Conservation (phyloP, 768 basidiomycete genomes). For the Gloeophyllum trabeum region DNA sequence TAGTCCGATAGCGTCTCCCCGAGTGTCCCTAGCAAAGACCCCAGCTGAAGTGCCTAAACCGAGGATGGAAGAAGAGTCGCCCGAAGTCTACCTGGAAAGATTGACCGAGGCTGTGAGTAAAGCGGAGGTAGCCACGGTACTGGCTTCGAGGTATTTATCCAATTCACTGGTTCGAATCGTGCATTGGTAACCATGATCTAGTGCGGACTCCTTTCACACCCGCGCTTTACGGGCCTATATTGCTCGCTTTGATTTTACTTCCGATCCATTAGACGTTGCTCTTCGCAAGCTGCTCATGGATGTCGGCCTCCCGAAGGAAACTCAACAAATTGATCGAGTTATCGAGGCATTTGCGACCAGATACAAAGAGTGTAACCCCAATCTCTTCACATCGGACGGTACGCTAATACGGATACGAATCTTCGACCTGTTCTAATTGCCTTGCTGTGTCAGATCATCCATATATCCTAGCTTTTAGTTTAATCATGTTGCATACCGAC, state of each 20-base stretch:
- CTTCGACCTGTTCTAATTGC: background rate
- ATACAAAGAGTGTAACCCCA: constrained; percentile 77
- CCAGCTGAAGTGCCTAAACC: constrained; percentile 40
- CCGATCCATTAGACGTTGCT: constrained; percentile 84
- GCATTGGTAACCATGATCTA: no score
- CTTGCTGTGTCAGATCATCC: constrained; percentile 59
- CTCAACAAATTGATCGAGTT: constrained; percentile 96
- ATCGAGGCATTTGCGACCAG: constrained; percentile 89
- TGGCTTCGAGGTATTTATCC: constrained; percentile 90
- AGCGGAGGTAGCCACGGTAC: constrained; percentile 66
- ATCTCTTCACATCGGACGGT: constrained; percentile 73
- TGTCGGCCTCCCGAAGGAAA: constrained; percentile 85
- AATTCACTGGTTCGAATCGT: no score
- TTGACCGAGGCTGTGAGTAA: constrained; percentile 56
- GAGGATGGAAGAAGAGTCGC: constrained; percentile 45
- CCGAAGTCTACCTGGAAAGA: constrained; percentile 57
- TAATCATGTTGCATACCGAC: constrained; percentile 98
- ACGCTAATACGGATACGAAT: constrained; percentile 7
- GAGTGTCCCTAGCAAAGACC: constrained; percentile 31
- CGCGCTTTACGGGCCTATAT: constrained; percentile 66
- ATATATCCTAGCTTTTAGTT: constrained; percentile 92
- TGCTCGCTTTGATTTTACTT: constrained; percentile 62
- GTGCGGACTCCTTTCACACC: constrained; percentile 60
- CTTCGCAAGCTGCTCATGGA: constrained; percentile 86
- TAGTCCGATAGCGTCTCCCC: constrained; percentile 27